These are phyloP conservation scores for Yueomyces sp. DNA, from an alignment of 805 yeast species.

Conservation along the genomic window DNA sequence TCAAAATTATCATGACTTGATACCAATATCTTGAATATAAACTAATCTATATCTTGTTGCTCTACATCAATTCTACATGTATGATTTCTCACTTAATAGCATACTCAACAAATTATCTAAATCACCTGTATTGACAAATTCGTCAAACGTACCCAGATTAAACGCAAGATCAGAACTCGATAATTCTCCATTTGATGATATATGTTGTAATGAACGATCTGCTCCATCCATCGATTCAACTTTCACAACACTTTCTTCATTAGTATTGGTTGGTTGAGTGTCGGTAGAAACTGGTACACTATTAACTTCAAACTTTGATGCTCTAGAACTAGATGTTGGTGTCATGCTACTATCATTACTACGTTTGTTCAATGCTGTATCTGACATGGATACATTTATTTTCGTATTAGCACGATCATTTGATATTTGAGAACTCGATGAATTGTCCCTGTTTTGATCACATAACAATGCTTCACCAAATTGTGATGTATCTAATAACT, in stretches of 20 bases:
- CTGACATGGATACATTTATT: not conserved
- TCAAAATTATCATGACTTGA: no score
- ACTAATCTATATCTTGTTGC: not conserved
- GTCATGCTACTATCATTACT: not conserved
- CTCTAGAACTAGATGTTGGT: not conserved
- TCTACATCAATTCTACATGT: no score
- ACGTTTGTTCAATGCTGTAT: not conserved
- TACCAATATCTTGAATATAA: not conserved
- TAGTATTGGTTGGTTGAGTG: not conserved
- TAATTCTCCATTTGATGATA: not conserved
- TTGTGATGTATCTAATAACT: not conserved
- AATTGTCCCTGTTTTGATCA: not conserved
- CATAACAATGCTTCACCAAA: not conserved
- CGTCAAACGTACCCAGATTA: slow-evolving; percentile 22
- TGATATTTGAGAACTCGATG: not conserved
- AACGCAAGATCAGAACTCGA: slow-evolving; percentile 1
- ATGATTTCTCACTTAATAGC: not conserved
- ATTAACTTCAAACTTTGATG: not conserved
- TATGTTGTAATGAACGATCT: not conserved
- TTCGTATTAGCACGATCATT: not conserved
- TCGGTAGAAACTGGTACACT: not conserved
- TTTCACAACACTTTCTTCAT: not conserved
- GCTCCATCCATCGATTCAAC: no score
- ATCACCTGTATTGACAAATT: slow-evolving; percentile 19
- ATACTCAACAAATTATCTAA: slow-evolving; percentile 10